phyloP scores from a whole-genome alignment of 164 flowering plant genomes.

The Euptelea pleiosperma region DNA sequence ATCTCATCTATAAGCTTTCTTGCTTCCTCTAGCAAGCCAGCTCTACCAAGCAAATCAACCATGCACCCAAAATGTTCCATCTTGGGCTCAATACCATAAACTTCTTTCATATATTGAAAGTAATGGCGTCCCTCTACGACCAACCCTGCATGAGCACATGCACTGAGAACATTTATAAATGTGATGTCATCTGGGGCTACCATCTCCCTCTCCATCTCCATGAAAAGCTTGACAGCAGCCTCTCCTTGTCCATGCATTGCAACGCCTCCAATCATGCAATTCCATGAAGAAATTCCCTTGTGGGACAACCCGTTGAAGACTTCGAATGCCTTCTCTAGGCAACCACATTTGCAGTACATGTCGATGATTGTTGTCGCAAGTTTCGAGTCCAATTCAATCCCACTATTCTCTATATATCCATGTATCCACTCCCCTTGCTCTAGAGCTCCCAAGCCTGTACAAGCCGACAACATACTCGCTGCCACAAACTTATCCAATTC shows the following conservation, averaged over 20 bases:
- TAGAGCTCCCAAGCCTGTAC: conserved; percentile 55
- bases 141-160: conserved; percentile 64
- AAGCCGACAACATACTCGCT: conserved; percentile 62
- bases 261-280: conserved; percentile 44
- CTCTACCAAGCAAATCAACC: conserved; percentile 59
- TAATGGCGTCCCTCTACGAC: conserved; percentile 48
- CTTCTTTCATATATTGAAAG: conserved; percentile 42
- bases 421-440: conserved; percentile 56
- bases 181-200: conserved; percentile 12
- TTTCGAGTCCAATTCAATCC: conserved; percentile 38
- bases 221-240: conserved; percentile 11
- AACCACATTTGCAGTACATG: conserved; percentile 72
- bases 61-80: conserved; percentile 61
- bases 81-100: conserved; percentile 37
- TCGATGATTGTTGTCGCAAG: conserved; percentile 24
- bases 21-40: conserved; percentile 55
- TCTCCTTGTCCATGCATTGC: conserved; percentile 19
- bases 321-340: conserved; percentile 47
- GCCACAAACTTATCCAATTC: conserved; percentile 47
- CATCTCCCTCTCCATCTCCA: conserved; percentile 15
- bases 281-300: conserved; percentile 59
- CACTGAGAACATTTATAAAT: conserved; percentile 37
- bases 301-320: conserved; percentile 30
- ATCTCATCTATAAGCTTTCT: conserved; percentile 37
- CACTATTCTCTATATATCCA: conserved; percentile 31